Base-by-base conservation (phyloP, 768 basidiomycete species). In the Erythrobasidium yunnanense region DNA sequence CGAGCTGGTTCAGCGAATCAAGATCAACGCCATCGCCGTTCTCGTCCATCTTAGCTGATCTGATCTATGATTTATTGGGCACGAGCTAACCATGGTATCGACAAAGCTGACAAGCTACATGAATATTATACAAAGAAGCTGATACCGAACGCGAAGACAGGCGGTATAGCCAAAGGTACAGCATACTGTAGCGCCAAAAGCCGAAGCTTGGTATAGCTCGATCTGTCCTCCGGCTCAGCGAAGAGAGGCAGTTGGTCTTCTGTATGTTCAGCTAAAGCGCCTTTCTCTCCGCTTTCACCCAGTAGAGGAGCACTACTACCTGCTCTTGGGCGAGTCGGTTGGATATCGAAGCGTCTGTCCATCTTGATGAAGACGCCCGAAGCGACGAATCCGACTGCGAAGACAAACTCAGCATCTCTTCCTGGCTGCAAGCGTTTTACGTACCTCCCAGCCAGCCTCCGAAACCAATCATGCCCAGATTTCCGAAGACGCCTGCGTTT, bases 401-500 rank as follows among this genome's bases (percentile, higher is more conserved):
- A 30, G 45, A 29, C 18, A 32, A 15, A 8, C 11, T 35, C 18
- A 18, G 18, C 55, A 65, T 22, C 33, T 7, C 29, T 15, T 27
- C 18, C 25, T 7, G 8, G 11, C 25, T 15, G 18, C 4, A 4
- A n/a, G 6, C 20, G 42, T 32, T 8, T 6, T 23, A 27, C 42
- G 34, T 27, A 68, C 56, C 70, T 13, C 71, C 71, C 5, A 46
- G 55, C 71, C 71, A 72, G n/a, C 71, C 72, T 35, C 53, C 27
- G 18, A 63, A 18, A 1, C 68, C 67, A 17, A 71, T 66, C 18
- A 50, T 38, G 3, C 34, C 54, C 25, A 71, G 70, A 55, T 70
- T 71, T 18, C 71, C 71, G 45, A 73, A 73, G n/a, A 69, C 46
- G 1, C 68, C 70, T n/a, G 72, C 72, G 42, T 73, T 73, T 66